Base-by-base conservation (phyloP, 2,329 filamentous ascomycete genomes). In the Zalaria sp. region DNA sequence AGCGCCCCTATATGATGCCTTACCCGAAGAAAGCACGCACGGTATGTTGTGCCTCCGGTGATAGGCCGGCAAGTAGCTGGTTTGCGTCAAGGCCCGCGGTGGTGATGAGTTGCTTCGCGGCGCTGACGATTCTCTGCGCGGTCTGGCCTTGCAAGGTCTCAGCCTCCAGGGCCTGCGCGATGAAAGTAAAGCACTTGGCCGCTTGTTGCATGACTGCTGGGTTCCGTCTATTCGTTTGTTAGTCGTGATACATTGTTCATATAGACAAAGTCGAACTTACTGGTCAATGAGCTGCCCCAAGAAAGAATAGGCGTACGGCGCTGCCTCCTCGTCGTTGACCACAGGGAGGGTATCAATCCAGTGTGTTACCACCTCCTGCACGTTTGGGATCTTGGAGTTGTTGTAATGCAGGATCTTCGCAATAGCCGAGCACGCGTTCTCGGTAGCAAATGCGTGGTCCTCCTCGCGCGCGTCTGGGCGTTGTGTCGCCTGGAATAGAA, bases 361-460 rank as follows among this genome's bases (percentile, higher is more conserved):
- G 57, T 83, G 81, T n/a, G 71, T 66, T 35, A 86, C 78, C 26
- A 95, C 72, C 32, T 82, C 74, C 55, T 91, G 80, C 39, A 76
- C 70, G 54, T 93, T 85, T 41, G 69, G 70, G 11, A 98, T 79
- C 57, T 83, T 83, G 50, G 71, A 71, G 25, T 78, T 68, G 62
- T 93, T 95, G 67, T 81, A 95, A 59, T 94, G 87, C 49, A 98
- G 70, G 41, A 98, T 89, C 72, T 98, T 98, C 31, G 91, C 91
- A 55, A 98, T 91, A 51, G 86, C 87, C 35, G 91, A 89, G 52
- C 86, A 95, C 5, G 89, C 89, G 57, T 98, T 98, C 66, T 98
- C 91, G 1, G 91, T 96, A 2, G 91, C 91, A 58, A 93, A 98
- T 2, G 94, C 82, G 53, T 96, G 88, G 53, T 96, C 91, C 48